Conservation (phyloP, 2,329 filamentous ascomycete genomes). For the Fonsecaea nubica region DNA sequence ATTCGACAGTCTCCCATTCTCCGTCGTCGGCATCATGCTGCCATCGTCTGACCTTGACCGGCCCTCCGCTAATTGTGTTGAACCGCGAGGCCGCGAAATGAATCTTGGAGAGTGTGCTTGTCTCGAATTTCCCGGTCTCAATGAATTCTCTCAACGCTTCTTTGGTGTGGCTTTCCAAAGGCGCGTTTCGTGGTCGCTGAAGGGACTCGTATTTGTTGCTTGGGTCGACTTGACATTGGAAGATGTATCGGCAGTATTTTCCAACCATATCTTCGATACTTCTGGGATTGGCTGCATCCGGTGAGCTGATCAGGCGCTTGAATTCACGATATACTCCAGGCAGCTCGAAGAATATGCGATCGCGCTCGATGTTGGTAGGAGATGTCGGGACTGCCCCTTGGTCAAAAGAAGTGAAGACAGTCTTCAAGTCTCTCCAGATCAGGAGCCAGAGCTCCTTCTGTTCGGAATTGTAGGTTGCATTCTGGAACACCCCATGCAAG, state of each 20-base stretch:
- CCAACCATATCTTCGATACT: conserved; percentile 34
- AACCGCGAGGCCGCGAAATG: conserved; percentile 34
- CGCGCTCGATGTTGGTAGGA: conserved; percentile 9
- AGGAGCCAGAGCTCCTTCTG: conserved; percentile 30
- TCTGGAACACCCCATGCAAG: conserved; percentile 24
- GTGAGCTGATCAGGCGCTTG: conserved; percentile 14
- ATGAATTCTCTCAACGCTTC: conserved; percentile 27
- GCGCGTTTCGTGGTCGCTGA: conserved; percentile 21
- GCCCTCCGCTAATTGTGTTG: conserved; percentile 31
- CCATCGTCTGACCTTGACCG: conserved; percentile 26
- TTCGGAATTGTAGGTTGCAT: conserved; percentile 29
- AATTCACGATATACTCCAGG: conserved; percentile 15
- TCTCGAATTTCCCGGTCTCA: conserved; percentile 21
- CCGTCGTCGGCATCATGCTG: conserved; percentile 7
- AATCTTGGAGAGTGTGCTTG: conserved; percentile 30
- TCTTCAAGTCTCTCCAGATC: conserved; percentile 32
- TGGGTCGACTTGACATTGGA: conserved; percentile 20
- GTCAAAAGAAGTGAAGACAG: conserved; percentile 23
- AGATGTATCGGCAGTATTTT: conserved; percentile 34
- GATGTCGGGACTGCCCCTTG: conserved; percentile 6
- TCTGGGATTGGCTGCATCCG: conserved; percentile 32
- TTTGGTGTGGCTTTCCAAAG: conserved; percentile 28
- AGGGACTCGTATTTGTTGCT: conserved; percentile 29
- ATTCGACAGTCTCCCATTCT: conserved; percentile 12
- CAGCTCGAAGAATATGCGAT: conserved; percentile 30